These are phyloP conservation scores for Diospyros kaki DNA, from an alignment of 148 eudicot species.

Conservation along the genomic window DNA sequence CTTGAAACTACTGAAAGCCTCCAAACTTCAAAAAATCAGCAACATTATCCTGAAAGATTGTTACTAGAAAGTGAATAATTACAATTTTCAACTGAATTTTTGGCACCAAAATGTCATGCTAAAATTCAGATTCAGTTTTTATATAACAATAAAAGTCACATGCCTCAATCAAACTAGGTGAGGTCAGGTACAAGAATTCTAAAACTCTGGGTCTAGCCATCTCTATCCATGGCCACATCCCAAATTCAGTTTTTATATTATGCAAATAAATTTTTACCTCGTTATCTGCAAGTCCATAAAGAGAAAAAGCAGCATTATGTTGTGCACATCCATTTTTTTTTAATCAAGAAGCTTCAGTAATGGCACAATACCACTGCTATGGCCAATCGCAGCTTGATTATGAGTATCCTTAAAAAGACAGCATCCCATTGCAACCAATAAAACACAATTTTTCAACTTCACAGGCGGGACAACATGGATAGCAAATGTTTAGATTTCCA, in stretches of 20 bases:
- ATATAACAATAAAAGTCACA: no score
- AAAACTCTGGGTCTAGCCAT: no score
- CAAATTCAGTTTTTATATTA: background rate
- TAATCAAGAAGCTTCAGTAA: conserved; percentile 83
- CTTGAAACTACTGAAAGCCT: conserved; percentile 82
- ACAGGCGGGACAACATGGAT: no score
- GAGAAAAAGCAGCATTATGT: conserved; percentile 94
- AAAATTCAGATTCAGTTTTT: no score
- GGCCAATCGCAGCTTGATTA: conserved; percentile 93
- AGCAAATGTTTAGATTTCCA: no score
- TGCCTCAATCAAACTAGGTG: no score
- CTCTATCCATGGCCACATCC: no score
- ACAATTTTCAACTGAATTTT: no score
- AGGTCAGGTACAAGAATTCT: no score
- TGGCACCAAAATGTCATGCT: no score
- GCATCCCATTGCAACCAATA: conserved; percentile 6
- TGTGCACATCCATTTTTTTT: conserved; percentile 67
- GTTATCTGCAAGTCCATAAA: conserved; percentile 95
- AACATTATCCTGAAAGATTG: conserved; percentile 63
- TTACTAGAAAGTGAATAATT: no score
- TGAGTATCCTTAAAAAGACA: conserved; percentile 61
- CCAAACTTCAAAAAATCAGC: conserved; percentile 70
- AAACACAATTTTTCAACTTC: background rate
- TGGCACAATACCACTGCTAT: conserved; percentile 69
- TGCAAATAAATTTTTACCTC: conserved; percentile 45